Base-by-base conservation (phyloP, 139 green algal species). In the Zygnema cylindricum region DNA sequence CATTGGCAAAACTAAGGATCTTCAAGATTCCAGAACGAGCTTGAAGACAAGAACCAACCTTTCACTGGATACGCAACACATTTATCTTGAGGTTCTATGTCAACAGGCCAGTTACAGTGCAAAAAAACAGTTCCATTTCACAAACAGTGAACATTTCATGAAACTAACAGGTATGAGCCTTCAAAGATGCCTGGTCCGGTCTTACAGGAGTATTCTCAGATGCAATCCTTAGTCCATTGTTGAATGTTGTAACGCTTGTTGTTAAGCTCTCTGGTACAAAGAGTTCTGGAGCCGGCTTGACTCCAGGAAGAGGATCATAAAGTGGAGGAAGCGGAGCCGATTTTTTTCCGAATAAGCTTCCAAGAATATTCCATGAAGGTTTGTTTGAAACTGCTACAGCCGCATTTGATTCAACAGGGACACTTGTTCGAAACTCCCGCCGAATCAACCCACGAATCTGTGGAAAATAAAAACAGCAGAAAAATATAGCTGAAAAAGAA, bases 191-290 rank as follows among this genome's bases (percentile, higher is more conserved):
- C n/a, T n/a, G n/a, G n/a, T n/a, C 30, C 16, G 23, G 76, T 38
- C 95, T 91, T 89, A 98, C 96, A 81, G 93, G 92, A 0, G 95
- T 96, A 39, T 95, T 94, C 83, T 99, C 97, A 42, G 92, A 96
- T 3, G 97, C 95, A 36, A 99, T 95, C 36, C 91, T 95, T 2
- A 96, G 85, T 7, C 97, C 97, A 83, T 98, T 99, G 30, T 81
- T 21, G 23, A 99, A 94, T 21, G 92, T 95, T 1, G 95, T 98
- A 33, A 96, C 91, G 76, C 97, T 83, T 21, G 96, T 99, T 1
- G 84, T 89, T 0, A 95, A 95, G 7, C 85, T 41, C 23, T 69
- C 63, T 16, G 94, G 75, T 0, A 77, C 33, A 2, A 55, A 1
- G 22, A 88, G 73, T 0, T 94, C 81, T 0, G 69, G 81, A 0